Evolutionary conservation across 2,329 filamentous ascomycete genomes (phyloP), one percentile per base, ranked within the genome.

Genomic region (Seiridium cupressi): DNA sequence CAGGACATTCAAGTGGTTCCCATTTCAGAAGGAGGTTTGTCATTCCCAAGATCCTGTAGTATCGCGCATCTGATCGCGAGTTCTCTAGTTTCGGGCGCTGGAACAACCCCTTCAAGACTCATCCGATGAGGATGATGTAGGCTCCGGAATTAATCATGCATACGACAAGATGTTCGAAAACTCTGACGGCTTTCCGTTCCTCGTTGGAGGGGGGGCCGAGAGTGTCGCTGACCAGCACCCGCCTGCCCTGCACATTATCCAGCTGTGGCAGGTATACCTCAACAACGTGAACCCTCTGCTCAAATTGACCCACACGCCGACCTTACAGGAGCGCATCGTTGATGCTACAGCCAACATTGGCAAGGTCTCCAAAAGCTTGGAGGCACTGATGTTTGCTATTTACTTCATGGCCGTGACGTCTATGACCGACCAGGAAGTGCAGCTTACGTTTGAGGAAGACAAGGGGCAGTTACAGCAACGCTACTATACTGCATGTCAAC

Each of bases 241-340:
- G 8, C 70, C 81, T 1, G 76, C 82, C 32, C 81, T 87, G 26
- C 84, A 87, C 60, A 86, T 87, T 57, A 83, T 88, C 61, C 81
- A 85, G 64, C 76, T 89, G 18, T 91, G 89, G 88, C 87, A 90
- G 71, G 80, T 85, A 13, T 91, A 89, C 68, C 80, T 91, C 47
- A 83, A 86, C 63, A 90, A 90, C 66, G 84, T 91, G 65, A 87
- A 91, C 65, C 87, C 88, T 0, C 70, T 92, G 5, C 77, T 90
- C 51, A 91, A 90, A 67, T 78, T 91, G 59, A 88, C 85, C 0
- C 89, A 91, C 67, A 83, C 85, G 0, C 87, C 87, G 0, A 89
- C 82, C 1, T 74, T 90, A 1, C 88, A 91, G 68, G 77, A 75
- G n/a, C 82, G 82, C 57, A 82, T 91, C 44, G 83, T 91, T 55